Evolutionary conservation across 1,139 yeast species (phyloP), one percentile per base, ranked within the genome.

Genomic region (Arxiozyma heterogenica): DNA sequence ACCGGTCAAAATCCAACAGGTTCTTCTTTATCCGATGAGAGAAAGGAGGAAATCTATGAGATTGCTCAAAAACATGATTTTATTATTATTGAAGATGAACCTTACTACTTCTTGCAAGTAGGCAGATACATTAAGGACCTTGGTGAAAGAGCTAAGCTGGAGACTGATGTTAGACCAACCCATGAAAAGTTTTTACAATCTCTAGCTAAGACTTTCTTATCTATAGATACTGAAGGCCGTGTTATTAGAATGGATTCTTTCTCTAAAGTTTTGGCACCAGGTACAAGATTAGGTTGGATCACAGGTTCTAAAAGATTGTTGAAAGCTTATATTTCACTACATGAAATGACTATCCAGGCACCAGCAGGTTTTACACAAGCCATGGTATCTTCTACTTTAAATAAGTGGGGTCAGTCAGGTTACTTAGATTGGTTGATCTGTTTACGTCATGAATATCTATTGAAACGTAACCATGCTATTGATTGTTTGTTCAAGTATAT

Each of bases 1-100:
- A 90, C 96, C 17, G 97, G 97, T 53, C 97, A 91, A 75, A 91
- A 91, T 75, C 98, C 98, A 57, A 88, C 96, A 39, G 98, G 98
- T 41, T 81, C 94, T 11, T 84, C 89, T 41, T 76, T 90, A 64
- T 76, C 85, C 47, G 73, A 67, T 23, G 87, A 83, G 61, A 82
- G 96, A 71, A 86, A 96, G 73, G 69, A 74, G 60, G 79, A 75
- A 51, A 77, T 91, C 56, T 90, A 89, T 72, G 75, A 79, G 55
- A 70, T 91, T 59, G 90, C 93, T 38, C 83, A 82, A 65, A 83
- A 87, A 73, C 86, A 89, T 70, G 96, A 91, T 72, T 77, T 91
- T 68, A 64, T 91, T 50, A 83, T 91, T 58, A 72, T 90, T 53
- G 98, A 91, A 74, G 98, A 91, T 70, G 98, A 91, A 73, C 98